These are phyloP conservation scores for Penicillium bovifimosum DNA, from an alignment of 495 filamentous ascomycete species.

Conservation along the genomic window DNA sequence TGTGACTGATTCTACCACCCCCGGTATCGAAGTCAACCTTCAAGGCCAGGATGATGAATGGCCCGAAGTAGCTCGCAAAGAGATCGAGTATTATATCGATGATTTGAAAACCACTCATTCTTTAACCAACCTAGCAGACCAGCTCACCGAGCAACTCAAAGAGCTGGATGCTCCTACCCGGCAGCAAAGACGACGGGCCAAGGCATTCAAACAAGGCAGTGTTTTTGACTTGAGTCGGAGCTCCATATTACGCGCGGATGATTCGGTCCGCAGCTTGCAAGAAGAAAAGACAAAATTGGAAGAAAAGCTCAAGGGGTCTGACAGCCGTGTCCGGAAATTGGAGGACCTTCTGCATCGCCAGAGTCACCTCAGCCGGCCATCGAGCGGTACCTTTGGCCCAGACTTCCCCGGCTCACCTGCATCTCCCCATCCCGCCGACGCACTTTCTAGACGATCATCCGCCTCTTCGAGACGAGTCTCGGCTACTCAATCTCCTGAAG, in stretches of 20 bases:
- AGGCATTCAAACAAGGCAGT: slow-evolving; percentile 93
- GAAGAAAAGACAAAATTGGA: slow-evolving; percentile 77
- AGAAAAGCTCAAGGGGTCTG: slow-evolving; percentile 76
- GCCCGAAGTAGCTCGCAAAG: slow-evolving; percentile 58
- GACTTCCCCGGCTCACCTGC: slow-evolving; percentile 45
- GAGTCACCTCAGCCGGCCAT: slow-evolving; percentile 64
- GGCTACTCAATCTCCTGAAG: slow-evolving; percentile 58
- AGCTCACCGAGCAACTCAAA: slow-evolving; percentile 61
- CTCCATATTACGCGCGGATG: slow-evolving; percentile 76
- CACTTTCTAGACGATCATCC: slow-evolving; percentile 56
- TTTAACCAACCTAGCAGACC: slow-evolving; percentile 42
- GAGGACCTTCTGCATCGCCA: slow-evolving; percentile 92
- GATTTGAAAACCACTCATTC: slow-evolving; percentile 40
- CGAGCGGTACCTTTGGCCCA: slow-evolving; percentile 58
- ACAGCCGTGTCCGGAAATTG: slow-evolving; percentile 84
- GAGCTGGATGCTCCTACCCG: slow-evolving; percentile 63
- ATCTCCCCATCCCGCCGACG: slow-evolving; percentile 52
- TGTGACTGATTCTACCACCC: slow-evolving; percentile 56
- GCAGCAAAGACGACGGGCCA: slow-evolving; percentile 70
- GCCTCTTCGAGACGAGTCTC: slow-evolving; percentile 62
- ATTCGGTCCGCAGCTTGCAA: slow-evolving; percentile 65
- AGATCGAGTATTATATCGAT: slow-evolving; percentile 52
- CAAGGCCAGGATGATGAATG: slow-evolving; percentile 73
- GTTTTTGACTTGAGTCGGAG: slow-evolving; percentile 79
- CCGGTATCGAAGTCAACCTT: slow-evolving; percentile 80